Conservation (phyloP, 306 rosid species). For the Cucurbita moschata region DNA sequence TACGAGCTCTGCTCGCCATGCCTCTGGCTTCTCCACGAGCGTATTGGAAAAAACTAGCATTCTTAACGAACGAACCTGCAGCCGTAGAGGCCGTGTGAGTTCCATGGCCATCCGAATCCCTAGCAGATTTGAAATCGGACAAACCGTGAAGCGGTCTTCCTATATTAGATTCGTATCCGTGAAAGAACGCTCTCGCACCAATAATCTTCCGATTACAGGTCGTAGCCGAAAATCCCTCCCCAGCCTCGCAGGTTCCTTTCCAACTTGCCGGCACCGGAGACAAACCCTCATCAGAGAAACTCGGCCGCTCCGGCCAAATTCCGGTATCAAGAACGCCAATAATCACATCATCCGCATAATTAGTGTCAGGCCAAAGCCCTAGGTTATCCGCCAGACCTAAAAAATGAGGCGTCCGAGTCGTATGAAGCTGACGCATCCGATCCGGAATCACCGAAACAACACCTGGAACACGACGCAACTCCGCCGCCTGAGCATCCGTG, state of each 20-base stretch:
- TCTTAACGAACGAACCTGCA: conserved; percentile 37
- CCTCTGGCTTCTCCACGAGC: conserved; percentile 68
- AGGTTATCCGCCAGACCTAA: conserved; percentile 39
- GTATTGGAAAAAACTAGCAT: conserved; percentile 52
- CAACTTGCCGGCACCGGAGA: conserved; percentile 31
- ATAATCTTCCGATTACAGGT: conserved; percentile 56
- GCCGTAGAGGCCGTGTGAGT: conserved; percentile 79
- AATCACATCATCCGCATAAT: conserved; percentile 49
- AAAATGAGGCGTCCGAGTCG: conserved; percentile 56
- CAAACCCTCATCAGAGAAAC: conserved; percentile 40
- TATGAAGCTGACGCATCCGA: conserved; percentile 55
- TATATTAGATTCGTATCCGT: conserved; percentile 40
- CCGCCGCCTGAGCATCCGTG: conserved; percentile 28
- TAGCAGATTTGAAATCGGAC: conserved; percentile 40
- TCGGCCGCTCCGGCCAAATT: conserved; percentile 61
- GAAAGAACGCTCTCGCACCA: conserved; percentile 48
- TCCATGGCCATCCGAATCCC: conserved; percentile 79
- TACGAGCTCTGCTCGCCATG: conserved; percentile 77
- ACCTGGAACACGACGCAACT: conserved; percentile 20
- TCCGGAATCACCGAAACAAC: conserved; percentile 55
- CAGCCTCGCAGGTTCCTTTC: conserved; percentile 45
- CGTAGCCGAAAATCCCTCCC: conserved; percentile 30
- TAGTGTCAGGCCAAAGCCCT: conserved; percentile 50
- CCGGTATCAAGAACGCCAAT: conserved; percentile 71
- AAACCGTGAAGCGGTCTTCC: conserved; percentile 34